Evolutionary conservation across 2,329 filamentous ascomycete genomes (phyloP).

Genomic region (Colletotrichum somersetense): DNA sequence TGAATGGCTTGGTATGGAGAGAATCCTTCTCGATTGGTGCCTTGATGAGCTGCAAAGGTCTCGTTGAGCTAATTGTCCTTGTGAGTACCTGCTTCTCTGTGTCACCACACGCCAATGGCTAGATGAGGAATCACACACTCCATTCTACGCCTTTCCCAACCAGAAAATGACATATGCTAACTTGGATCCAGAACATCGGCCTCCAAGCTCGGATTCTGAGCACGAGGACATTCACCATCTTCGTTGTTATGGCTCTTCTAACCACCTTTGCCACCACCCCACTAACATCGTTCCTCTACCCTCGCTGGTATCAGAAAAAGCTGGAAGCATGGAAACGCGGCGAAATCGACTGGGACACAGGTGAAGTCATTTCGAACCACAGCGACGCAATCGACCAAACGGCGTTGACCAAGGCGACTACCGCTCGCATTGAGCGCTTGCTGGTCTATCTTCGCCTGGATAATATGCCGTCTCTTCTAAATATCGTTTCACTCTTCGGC

Average conservation of each 20-base stretch:
- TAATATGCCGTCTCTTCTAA: constrained; percentile 84
- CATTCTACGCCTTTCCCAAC: not conserved
- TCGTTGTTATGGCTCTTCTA: constrained; percentile 92
- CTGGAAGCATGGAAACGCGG: constrained; percentile 75
- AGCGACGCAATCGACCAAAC: constrained; percentile 49
- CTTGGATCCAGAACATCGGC: constrained; percentile 69
- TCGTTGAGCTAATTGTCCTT: constrained; percentile 95
- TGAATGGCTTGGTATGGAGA: constrained; percentile 86
- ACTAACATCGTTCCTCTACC: constrained; percentile 79
- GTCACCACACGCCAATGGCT: not conserved
- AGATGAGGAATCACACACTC: not conserved
- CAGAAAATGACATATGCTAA: constrained; percentile 1
- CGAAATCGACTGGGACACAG: constrained; percentile 86
- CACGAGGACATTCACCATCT: constrained; percentile 87
- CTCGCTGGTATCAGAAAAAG: constrained; percentile 69
- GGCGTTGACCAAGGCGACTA: constrained; percentile 62
- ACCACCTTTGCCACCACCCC: constrained; percentile 90
- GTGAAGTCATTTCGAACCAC: constrained; percentile 51
- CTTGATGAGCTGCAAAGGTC: constrained; percentile 96
- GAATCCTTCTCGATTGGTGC: constrained; percentile 90
- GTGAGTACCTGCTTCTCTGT: constrained; percentile 61
- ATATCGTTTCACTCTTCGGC: constrained; percentile 84
- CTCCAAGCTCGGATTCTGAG: constrained; percentile 86
- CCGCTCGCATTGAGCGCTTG: constrained; percentile 70
- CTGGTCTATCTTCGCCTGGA: constrained; percentile 88